phyloP scores from a whole-genome alignment of 192 early-diverging fungal genomes.

The Phlyctochytrium planicorne region DNA sequence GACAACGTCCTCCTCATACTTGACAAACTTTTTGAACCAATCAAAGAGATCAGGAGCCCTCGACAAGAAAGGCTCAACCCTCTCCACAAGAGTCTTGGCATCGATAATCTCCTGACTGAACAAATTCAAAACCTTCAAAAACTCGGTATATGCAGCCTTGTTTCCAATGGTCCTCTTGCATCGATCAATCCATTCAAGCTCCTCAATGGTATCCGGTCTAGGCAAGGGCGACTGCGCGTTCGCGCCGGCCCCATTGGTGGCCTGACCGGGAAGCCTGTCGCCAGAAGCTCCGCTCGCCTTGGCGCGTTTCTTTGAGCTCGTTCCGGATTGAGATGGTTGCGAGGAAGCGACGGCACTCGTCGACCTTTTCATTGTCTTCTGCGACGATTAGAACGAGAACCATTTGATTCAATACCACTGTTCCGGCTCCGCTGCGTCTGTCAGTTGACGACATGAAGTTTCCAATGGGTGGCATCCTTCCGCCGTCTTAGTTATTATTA shows the following conservation, averaged over 20 bases:
- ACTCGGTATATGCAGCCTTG: conserved; percentile 90
- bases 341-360: too few species aligned
- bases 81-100: conserved; percentile 76
- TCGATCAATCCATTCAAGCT: conserved; percentile 92
- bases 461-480: too few species aligned
- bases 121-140: conserved; percentile 91
- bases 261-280: too few species aligned
- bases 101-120: conserved; percentile 94
- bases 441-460: too few species aligned
- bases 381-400: too few species aligned
- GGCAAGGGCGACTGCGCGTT: neutral
- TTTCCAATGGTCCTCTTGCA: conserved; percentile 84
- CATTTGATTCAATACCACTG: too few species aligned
- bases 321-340: too few species aligned
- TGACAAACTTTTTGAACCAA: conserved; percentile 90
- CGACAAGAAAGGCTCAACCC: conserved; percentile 80
- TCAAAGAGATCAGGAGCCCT: conserved; percentile 84
- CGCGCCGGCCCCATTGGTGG: neutral
- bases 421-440: too few species aligned
- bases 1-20: conserved; percentile 76
- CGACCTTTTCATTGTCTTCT: too few species aligned
- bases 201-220: conserved; percentile 55
- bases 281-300: too few species aligned
- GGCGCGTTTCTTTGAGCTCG: too few species aligned
- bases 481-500: too few species aligned